These are phyloP conservation scores for Phialophora macrospora DNA, from an alignment of 2,329 filamentous ascomycete genomes.

Conservation along the genomic window DNA sequence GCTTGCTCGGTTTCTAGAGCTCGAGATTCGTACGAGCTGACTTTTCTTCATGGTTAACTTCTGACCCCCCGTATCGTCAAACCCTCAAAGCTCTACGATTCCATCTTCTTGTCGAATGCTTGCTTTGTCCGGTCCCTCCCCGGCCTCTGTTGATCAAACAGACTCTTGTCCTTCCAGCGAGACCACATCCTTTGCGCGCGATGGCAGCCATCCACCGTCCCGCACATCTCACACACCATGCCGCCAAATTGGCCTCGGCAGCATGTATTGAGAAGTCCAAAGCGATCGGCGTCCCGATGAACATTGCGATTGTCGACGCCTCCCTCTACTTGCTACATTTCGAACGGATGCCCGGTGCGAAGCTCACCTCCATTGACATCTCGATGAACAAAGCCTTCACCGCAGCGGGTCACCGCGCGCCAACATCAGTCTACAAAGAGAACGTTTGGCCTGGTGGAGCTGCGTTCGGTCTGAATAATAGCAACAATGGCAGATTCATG, in stretches of 20 bases:
- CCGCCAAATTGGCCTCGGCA: constrained; percentile 39
- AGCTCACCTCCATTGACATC: constrained; percentile 62
- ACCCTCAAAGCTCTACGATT: neutral
- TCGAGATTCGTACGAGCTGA: neutral
- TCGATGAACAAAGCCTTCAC: constrained; percentile 59
- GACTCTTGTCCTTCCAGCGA: neutral
- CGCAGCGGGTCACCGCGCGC: constrained; percentile 59
- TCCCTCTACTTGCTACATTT: constrained; percentile 47
- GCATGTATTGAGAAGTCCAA: constrained; percentile 35
- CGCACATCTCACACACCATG: constrained; percentile 37
- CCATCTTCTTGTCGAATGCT: neutral
- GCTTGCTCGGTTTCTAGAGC: neutral
- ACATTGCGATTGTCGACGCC: constrained; percentile 41
- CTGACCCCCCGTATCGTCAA: neutral
- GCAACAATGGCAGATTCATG: constrained; percentile 60
- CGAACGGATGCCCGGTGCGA: constrained; percentile 58
- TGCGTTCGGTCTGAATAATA: constrained; percentile 55
- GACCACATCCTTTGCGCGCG: neutral
- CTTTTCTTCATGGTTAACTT: neutral
- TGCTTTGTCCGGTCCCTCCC: neutral
- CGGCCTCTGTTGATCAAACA: neutral
- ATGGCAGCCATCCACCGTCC: constrained; percentile 36
- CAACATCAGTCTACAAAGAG: constrained; percentile 60
- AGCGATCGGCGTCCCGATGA: constrained; percentile 39
- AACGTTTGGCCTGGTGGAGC: constrained; percentile 59